phyloP scores from a whole-genome alignment of 1,284 basidiomycete species.

The Apiotrichum brassicae region DNA sequence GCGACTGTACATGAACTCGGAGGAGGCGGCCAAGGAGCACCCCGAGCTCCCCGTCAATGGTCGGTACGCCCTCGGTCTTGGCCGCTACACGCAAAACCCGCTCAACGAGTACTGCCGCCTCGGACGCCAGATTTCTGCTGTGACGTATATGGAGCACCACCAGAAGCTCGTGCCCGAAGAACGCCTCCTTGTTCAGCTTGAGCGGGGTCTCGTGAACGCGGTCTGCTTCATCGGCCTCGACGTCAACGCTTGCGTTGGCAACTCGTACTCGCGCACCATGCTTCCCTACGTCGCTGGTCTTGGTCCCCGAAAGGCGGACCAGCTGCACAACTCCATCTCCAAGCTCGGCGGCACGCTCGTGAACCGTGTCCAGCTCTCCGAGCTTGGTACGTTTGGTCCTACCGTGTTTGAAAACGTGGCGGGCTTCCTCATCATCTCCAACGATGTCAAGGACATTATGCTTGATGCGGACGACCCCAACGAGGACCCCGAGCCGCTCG shows the following conservation, averaged over 20 bases:
- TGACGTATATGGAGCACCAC: slow-evolving; percentile 73
- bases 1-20: slow-evolving; percentile 85
- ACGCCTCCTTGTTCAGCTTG: slow-evolving; percentile 72
- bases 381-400: slow-evolving; percentile 63
- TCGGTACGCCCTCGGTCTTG: slow-evolving; percentile 92
- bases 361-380: slow-evolving; percentile 80
- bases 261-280: slow-evolving; percentile 78
- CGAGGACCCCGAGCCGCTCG: slow-evolving; percentile 74
- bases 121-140: slow-evolving; percentile 70
- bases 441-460: slow-evolving; percentile 55
- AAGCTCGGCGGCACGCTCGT: slow-evolving; percentile 62
- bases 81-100: slow-evolving; percentile 88
- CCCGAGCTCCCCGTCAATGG: slow-evolving; percentile 69
- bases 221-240: slow-evolving; percentile 92
- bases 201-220: slow-evolving; percentile 80
- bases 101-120: slow-evolving; percentile 88
- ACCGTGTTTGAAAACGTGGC: slow-evolving; percentile 86
- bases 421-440: slow-evolving; percentile 80
- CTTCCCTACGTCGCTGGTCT: slow-evolving; percentile 89
- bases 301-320: slow-evolving; percentile 89
- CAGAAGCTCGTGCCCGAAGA: slow-evolving; percentile 71
- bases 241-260: slow-evolving; percentile 83
- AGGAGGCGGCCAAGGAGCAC: slow-evolving; percentile 79
- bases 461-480: slow-evolving; percentile 51
- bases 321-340: slow-evolving; percentile 73